Evolutionary conservation across 352 stramenopile species (phyloP), one percentile per base, ranked within the genome.

Genomic region (Plasmopara halstedii): DNA sequence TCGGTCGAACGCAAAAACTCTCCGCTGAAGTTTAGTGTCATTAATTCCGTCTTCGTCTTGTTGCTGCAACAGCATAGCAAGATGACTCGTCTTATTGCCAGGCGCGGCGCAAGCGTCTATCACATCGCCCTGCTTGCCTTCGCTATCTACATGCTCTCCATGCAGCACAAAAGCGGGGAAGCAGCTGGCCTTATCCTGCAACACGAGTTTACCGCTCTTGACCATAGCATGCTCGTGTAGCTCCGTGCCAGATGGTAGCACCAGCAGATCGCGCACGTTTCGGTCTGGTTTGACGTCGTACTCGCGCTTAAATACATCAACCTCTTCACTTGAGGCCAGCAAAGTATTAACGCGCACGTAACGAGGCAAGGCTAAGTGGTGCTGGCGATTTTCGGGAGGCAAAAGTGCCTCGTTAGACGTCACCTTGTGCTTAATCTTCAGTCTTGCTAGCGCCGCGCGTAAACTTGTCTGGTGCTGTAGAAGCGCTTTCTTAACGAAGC

Each of bases 41-140:
- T 55, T 53, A 21, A 47, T 52, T 9, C 48, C 62, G 67, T 47
- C 73, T 6, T 77, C 44, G 29, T 58, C 57, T 37, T 73, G 84
- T 49, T 77, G 83, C 78, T 85, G 67, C 39, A 98, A 36, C 17
- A 97, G 65, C 49, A 97, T 91, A 10, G 96, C 96, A 11, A 97
- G 67, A 67, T 99, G 96, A 60, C 86, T 97, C 14, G 96, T 99
- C 70, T 99, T 99, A 72, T 99, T 99, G 13, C 96, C 96, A 7
- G 96, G 96, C 13, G 96, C 95, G 5, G 96, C 94, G 59, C 95
- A 99, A 4, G 95, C 95, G 67, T 99, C 96, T 35, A 98, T 91
- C 2, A 97, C 79, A 53, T 96, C 83, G 13, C 80, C 83, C 27
- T 88, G 67, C 33, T 67, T 62, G 18, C 64, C 58, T 2, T 39